These are phyloP conservation scores for Tubosaeta brunneosetosa DNA, from an alignment of 768 basidiomycete genomes.

Conservation along the genomic window DNA sequence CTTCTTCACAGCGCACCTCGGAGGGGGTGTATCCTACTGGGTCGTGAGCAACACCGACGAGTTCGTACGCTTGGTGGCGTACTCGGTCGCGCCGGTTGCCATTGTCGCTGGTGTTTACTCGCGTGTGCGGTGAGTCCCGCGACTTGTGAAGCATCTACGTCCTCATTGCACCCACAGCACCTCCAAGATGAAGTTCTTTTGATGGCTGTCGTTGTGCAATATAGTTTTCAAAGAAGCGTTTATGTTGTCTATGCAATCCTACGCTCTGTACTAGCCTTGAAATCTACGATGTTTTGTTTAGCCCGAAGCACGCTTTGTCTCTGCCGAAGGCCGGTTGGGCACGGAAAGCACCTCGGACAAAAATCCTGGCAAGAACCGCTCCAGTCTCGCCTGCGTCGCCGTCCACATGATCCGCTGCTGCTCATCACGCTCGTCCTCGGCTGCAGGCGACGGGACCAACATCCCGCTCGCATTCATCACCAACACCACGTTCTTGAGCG, in stretches of 20 bases:
- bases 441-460: conserved; percentile 55
- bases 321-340: conserved; percentile 17
- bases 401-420: conserved; percentile 74
- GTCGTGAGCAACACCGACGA: conserved; percentile 33
- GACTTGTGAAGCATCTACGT: neutral
- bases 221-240: neutral
- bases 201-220: neutral
- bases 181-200: conserved; percentile 64
- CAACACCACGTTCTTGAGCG: conserved; percentile 91
- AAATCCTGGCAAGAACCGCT: conserved; percentile 90
- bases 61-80: conserved; percentile 46
- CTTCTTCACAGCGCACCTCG: conserved; percentile 61
- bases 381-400: conserved; percentile 80
- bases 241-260: conserved; percentile 2
- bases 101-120: conserved; percentile 40
- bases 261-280: neutral
- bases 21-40: conserved; percentile 69
- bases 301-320: conserved; percentile 10
- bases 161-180: conserved; percentile 32
- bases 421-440: conserved; percentile 48
- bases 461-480: conserved; percentile 92
- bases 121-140: conserved; percentile 44
- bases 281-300: conserved; percentile 8
- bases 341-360: conserved; percentile 62
- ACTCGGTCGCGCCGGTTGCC: conserved; percentile 49